phyloP scores from a whole-genome alignment of 176 grass and related monocot species.

The Avena insularis region DNA sequence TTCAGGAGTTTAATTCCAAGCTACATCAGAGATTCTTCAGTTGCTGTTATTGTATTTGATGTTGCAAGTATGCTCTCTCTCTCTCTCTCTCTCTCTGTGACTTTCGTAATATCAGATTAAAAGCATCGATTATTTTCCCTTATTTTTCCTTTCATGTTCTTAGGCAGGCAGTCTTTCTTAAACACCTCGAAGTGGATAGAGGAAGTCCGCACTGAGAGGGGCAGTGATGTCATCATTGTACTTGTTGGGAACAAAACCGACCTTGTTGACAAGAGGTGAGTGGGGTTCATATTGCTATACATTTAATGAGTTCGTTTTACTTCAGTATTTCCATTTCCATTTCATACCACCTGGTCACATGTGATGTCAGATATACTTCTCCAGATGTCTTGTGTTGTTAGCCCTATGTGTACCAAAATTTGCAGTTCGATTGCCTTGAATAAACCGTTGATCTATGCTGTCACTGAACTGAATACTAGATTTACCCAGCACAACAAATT shows the following conservation, averaged over 20 bases:
- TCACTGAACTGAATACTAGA: neutral
- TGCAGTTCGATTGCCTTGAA: neutral
- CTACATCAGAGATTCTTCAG: conserved; percentile 97
- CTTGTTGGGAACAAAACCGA: conserved; percentile 99
- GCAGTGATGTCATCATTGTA: conserved; percentile 99
- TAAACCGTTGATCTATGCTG: neutral
- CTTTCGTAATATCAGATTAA: neutral
- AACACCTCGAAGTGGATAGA: conserved; percentile 99
- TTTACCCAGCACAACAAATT: neutral
- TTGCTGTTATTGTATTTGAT: conserved; percentile 97
- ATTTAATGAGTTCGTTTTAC: conserved; percentile 12
- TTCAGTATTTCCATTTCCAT: conserved; percentile 29
- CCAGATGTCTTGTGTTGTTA: conserved; percentile 4
- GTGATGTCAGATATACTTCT: conserved; percentile 2
- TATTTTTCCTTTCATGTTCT: conserved; percentile 24
- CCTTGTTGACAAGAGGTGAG: conserved; percentile 98
- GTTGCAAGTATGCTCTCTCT: conserved; percentile 79
- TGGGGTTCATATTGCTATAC: conserved; percentile 12
- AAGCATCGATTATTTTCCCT: conserved; percentile 16
- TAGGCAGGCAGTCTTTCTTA: conserved; percentile 95
- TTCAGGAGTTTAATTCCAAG: conserved; percentile 98
- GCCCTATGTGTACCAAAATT: neutral
- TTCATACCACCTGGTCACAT: neutral
- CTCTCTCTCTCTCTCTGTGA: too few relatives aligned
- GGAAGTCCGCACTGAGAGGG: conserved; percentile 95